These are phyloP conservation scores for Didymella sp. DNA, from an alignment of 2,329 filamentous ascomycete genomes.

Conservation along the genomic window DNA sequence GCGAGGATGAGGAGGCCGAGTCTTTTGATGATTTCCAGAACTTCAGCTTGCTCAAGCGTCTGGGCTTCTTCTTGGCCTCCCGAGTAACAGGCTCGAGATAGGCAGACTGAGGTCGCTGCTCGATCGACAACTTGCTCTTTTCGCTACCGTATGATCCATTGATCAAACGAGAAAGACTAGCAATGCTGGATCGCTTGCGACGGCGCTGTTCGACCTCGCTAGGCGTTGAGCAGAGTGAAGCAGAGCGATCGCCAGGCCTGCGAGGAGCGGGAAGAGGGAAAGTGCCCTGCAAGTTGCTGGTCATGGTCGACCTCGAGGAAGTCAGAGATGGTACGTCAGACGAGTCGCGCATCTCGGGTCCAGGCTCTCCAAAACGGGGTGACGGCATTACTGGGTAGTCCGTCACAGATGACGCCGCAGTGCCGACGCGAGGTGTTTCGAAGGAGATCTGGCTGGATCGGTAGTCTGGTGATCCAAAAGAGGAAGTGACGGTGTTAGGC, in stretches of 20 bases:
- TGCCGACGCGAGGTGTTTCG: constrained; percentile 75
- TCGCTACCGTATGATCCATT: constrained; percentile 71
- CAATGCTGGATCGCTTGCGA: constrained; percentile 76
- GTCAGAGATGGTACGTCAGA: constrained; percentile 76
- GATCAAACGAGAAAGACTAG: constrained; percentile 77
- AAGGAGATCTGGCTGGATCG: constrained; percentile 68
- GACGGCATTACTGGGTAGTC: constrained; percentile 76
- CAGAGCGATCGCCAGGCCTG: constrained; percentile 51
- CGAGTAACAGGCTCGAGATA: constrained; percentile 67
- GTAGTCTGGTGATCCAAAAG: constrained; percentile 69
- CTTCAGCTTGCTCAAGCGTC: constrained; percentile 74
- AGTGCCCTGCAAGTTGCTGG: constrained; percentile 68
- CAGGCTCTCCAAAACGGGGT: constrained; percentile 74
- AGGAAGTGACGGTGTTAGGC: constrained; percentile 66
- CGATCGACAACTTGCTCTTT: constrained; percentile 75
- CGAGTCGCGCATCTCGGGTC: constrained; percentile 74
- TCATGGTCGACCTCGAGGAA: constrained; percentile 80
- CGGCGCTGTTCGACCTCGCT: constrained; percentile 60
- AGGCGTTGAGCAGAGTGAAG: constrained; percentile 52
- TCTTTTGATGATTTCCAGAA: constrained; percentile 70
- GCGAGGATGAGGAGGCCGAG: constrained; percentile 30
- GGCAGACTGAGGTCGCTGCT: constrained; percentile 58
- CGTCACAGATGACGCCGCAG: constrained; percentile 74
- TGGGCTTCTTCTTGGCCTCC: constrained; percentile 67
- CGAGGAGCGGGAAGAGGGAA: constrained; percentile 51